phyloP scores from a whole-genome alignment of 2,329 filamentous ascomycete species.

The Ceratocystis albifundus region DNA sequence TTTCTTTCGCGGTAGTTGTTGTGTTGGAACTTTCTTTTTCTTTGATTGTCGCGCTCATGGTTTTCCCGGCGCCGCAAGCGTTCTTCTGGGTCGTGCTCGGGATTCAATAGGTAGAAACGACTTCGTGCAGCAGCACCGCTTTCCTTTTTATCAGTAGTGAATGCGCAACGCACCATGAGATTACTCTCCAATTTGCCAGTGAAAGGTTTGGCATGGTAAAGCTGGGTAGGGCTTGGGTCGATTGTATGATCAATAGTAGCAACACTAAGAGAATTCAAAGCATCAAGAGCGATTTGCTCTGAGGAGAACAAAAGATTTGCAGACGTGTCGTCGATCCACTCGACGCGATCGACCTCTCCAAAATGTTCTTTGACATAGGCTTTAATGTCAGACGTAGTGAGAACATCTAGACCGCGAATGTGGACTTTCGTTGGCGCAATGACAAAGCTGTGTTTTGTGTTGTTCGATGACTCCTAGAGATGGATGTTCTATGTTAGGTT shows the following conservation, averaged over 20 bases:
- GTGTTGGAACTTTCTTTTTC: constrained; percentile 30
- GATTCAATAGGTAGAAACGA: constrained; percentile 84
- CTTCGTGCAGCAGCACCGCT: constrained; percentile 68
- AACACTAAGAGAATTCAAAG: constrained; percentile 42
- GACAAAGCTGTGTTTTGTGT: background rate
- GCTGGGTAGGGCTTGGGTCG: constrained; percentile 49
- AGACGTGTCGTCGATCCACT: constrained; percentile 92
- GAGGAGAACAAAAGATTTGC: constrained; percentile 71
- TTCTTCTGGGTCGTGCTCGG: constrained; percentile 75
- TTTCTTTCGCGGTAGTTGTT: constrained; percentile 37
- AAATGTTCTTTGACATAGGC: constrained; percentile 61
- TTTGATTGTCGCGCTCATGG: constrained; percentile 52
- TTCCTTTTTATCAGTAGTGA: constrained; percentile 67
- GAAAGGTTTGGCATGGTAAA: constrained; percentile 55
- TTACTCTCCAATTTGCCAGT: constrained; percentile 55
- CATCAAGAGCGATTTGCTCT: constrained; percentile 41
- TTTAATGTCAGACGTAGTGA: constrained; percentile 71
- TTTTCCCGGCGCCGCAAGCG: constrained; percentile 47
- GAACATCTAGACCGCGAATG: constrained; percentile 66
- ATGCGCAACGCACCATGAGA: constrained; percentile 62
- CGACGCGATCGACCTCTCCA: constrained; percentile 49
- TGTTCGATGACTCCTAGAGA: background rate
- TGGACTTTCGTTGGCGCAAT: constrained; percentile 52
- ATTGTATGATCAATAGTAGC: constrained; percentile 44
- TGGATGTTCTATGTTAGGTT: background rate